A percentile compares a stretch with the other conserved stretches of the same genome.
Evolutionary conservation across 1,284 basidiomycete genomes (phyloP).

Genomic region (Ganoderma meredithae): DNA sequence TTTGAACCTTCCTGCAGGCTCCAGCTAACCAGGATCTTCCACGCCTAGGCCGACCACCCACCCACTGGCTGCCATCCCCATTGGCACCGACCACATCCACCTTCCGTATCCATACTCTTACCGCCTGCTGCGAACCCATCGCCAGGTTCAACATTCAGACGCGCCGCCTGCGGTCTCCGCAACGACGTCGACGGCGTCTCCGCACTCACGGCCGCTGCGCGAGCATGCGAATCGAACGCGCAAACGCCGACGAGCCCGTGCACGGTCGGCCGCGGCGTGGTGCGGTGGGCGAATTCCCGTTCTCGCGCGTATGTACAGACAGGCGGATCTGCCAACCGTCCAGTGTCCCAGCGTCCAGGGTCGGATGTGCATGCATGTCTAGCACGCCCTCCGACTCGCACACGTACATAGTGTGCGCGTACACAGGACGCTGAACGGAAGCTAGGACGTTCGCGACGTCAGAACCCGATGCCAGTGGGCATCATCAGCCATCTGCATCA

Average conservation of each 20-base stretch:
- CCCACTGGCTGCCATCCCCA: no score
- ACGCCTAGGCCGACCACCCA: no score
- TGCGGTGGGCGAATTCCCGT: neutral
- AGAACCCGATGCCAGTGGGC: neutral
- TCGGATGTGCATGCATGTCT: no score
- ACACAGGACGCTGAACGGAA: neutral
- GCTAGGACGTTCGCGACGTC: neutral
- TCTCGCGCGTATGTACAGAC: no score
- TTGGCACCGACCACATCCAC: neutral
- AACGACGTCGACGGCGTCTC: neutral
- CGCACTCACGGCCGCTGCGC: neutral
- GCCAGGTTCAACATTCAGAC: neutral
- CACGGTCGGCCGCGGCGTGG: neutral
- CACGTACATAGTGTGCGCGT: no score
- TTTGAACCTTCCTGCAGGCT: no score
- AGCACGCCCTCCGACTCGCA: no score
- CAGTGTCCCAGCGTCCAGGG: neutral
- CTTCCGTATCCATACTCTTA: neutral
- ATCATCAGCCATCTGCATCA: neutral
- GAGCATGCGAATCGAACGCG: neutral
- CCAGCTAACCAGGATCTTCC: no score
- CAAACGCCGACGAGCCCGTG: conserved; percentile 1
- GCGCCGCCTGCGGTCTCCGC: neutral
- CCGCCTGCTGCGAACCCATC: no score
- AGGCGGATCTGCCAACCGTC: neutral